Evolutionary conservation across 352 stramenopile species (phyloP).

Genomic region (Halophytophthora batemanensis): DNA sequence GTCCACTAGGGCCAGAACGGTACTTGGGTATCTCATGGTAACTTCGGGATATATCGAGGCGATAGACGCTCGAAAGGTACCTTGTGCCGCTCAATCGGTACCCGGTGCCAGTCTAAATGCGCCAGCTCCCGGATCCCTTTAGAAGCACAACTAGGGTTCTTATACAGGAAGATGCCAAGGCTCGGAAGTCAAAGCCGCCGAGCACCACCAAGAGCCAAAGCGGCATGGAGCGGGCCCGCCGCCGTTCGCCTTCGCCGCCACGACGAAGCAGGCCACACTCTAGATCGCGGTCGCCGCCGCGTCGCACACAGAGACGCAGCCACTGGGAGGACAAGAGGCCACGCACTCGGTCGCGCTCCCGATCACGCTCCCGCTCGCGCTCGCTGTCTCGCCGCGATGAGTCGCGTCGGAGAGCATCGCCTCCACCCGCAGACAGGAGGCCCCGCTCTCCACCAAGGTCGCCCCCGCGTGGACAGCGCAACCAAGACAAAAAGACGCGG

Average conservation of each 20-base stretch:
- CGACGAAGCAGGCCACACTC: constrained; percentile 14
- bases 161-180: no score
- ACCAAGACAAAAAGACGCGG: constrained; percentile 43
- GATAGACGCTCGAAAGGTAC: no score
- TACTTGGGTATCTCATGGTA: no score
- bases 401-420: not conserved
- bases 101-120: no score
- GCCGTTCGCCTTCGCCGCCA: not conserved
- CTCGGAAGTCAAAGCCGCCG: no score
- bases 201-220: no score
- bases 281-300: constrained; percentile 22
- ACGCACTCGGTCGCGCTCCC: constrained; percentile 1
- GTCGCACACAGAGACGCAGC: constrained; percentile 13
- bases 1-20: no score
- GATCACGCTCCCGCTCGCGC: constrained; percentile 17
- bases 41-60: no score
- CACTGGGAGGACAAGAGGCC: constrained; percentile 14
- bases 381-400: not conserved
- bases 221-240: no score
- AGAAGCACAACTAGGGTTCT: no score
- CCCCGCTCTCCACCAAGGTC: constrained; percentile 7
- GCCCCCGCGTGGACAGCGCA: constrained; percentile 12
- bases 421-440: not conserved
- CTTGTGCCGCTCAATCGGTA: no score
- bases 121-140: no score